Evolutionary conservation across 2,329 filamentous ascomycete genomes (phyloP), one percentile per base, ranked within the genome.

Genomic region (Hypoxylon sp.): DNA sequence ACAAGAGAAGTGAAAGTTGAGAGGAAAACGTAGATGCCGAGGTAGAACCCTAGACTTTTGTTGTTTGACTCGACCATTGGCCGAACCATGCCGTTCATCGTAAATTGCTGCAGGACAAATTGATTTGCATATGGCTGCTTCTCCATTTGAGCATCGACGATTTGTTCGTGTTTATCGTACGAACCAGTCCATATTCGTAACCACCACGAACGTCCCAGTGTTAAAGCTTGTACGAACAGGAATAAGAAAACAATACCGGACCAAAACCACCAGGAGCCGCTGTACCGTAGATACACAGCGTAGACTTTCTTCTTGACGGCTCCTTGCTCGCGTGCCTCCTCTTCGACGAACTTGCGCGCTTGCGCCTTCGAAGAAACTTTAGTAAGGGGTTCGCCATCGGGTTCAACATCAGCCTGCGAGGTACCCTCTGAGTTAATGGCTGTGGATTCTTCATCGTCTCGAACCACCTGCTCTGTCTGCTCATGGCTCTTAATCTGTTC

Each of bases 321-420:
- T 0, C 93, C 93, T 58, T 86, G 86, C 75, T 93, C 91, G 62
- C 89, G 86, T n/a, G 81, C 82, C 77, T 96, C 93, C 2, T 93
- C 91, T 74, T 93, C 89, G 25, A 92, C 87, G 70, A 94, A 95
- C 77, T 93, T 91, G 70, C 89, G 89, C 0, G 88, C 85, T 5
- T 77, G 64, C 3, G 79, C 78, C 75, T 86, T 86, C 2, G 85
- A 85, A 1, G 82, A 74, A 0, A 85, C 77, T 72, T 87, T 88
- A 52, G 83, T 82, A 41, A 88, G 77, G 1, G 80, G 77, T 49
- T 81, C 80, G 30, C 75, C 78, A 19, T 81, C 80, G 7, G 67
- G 41, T 6, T 82, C 80, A 6, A 78, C 78, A 5, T 81, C 83
- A 2, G 74, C 73, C 41, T 82, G 73, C 1, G 83, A 85, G 0